These are phyloP conservation scores for Puccinia sorghi DNA, from an alignment of 1,284 basidiomycete genomes.

Conservation along the genomic window DNA sequence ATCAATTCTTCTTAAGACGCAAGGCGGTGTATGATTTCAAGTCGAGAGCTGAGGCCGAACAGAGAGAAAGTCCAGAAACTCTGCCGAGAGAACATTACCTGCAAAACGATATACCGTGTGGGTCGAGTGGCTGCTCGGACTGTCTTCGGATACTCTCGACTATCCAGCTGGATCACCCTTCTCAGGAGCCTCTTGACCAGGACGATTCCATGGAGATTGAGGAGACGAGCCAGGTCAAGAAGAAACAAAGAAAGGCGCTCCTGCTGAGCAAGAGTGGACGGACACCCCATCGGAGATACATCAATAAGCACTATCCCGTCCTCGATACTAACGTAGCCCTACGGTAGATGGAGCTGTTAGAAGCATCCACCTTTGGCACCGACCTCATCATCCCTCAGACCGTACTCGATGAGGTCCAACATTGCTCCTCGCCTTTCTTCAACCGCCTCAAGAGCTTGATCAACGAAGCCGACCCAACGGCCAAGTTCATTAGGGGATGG, in stretches of 20 bases:
- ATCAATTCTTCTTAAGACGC: background rate
- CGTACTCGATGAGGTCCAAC: conserved; percentile 91
- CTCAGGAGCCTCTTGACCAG: background rate
- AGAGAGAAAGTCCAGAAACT: conserved; percentile 92
- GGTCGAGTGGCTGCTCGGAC: conserved; percentile 69
- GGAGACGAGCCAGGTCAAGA: conserved; percentile 60
- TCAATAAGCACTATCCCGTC: conserved; percentile 70
- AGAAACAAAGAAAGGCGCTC: conserved; percentile 59
- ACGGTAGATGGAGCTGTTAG: conserved; percentile 82
- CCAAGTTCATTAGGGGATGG: conserved; percentile 57
- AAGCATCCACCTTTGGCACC: conserved; percentile 65
- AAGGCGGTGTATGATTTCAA: conserved; percentile 66
- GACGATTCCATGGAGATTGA: conserved; percentile 24
- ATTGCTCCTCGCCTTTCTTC: conserved; percentile 87
- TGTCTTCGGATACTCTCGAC: conserved; percentile 63
- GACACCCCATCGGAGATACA: conserved; percentile 50
- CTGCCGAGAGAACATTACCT: conserved; percentile 82
- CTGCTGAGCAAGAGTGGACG: conserved; percentile 52
- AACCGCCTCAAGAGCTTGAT: conserved; percentile 82
- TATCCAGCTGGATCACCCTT: conserved; percentile 54
- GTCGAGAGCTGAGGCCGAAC: conserved; percentile 80
- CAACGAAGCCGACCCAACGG: conserved; percentile 70
- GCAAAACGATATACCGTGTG: conserved; percentile 86
- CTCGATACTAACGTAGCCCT: conserved; percentile 96
- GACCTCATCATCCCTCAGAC: conserved; percentile 86